Base-by-base conservation (phyloP, 208 protist species). In the Trypanosoma rangeli region DNA sequence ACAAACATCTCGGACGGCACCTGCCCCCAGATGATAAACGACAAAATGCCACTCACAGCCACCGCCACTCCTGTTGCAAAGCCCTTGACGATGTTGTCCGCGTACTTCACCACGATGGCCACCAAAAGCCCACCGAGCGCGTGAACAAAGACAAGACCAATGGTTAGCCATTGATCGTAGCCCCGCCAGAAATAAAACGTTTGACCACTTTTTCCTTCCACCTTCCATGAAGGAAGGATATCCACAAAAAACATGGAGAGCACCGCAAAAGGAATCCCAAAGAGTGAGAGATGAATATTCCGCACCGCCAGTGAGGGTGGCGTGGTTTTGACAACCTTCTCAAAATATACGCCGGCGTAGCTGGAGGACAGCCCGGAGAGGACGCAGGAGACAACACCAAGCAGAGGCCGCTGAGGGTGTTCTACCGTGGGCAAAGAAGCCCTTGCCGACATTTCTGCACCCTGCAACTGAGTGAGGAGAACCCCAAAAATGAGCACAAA, bases 11-110 rank as follows among this genome's bases (percentile, higher is more conserved):
- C 1, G 28, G 60, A 82, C 0, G 85, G 83, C 35, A 57, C 52
- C 44, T 80, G 80, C 24, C 78, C 78, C 78, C 83, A 89, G 44
- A 88, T 80, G 0, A 79, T 62, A n/a, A 82, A 77, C 3, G 84
- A 84, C 65, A 89, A 68, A 22, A 89, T 35, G 12, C 82, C 89
- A n/a, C 89, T 93, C 26, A 92, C 63, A 33, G 92, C 68, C 33
- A 94, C 84, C 16, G 92, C 84, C 33, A 93, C 64, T 10, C 84
- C 87, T 1, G 87, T 96, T 16, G 92, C 92, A 58, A 96, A 94
- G 5, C 84, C 83, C 67, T 96, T 96, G 20, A 90, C 31, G 37
- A 96, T 89, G 73, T 94, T 96, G 66, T 96, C 92, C 0, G 92
- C 81, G 72, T 96, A 96, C 66, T 89, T 87, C 60, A 94, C 73